These are phyloP conservation scores for Acacia crassicarpa DNA, from an alignment of 306 rosid genomes.

Conservation along the genomic window DNA sequence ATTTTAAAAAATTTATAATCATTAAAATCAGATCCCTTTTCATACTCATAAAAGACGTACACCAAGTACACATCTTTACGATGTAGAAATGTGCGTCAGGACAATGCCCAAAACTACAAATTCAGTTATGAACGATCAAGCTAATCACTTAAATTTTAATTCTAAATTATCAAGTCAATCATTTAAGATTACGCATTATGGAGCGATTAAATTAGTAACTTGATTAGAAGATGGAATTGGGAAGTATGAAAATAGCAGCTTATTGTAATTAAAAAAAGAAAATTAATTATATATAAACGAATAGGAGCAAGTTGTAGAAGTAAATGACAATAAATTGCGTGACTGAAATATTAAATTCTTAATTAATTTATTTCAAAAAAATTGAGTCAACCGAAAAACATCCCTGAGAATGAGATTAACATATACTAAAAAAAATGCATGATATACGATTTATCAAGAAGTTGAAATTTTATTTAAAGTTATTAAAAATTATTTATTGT, in stretches of 20 bases:
- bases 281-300: background rate
- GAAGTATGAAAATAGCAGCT: background rate
- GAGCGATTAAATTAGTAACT: too few relatives aligned
- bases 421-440: background rate
- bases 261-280: background rate
- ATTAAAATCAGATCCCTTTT: too few relatives aligned
- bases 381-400: too few relatives aligned
- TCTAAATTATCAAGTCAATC: too few relatives aligned
- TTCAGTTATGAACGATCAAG: background rate
- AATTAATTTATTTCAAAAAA: too few relatives aligned
- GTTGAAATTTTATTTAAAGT: too few relatives aligned
- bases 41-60: too few relatives aligned
- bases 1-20: too few relatives aligned
- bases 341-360: background rate
- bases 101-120: background rate
- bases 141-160: background rate
- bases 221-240: background rate
- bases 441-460: background rate
- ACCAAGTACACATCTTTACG: too few relatives aligned
- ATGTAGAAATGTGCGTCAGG: background rate
- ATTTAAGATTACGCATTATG: too few relatives aligned
- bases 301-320: background rate
- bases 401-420: too few relatives aligned
- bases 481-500: too few relatives aligned
- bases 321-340: background rate